Percentiles rank a stretch among this genome's conserved stretches.
Conservation (phyloP, 768 basidiomycete genomes). For the Crassisporium funariophilum region DNA sequence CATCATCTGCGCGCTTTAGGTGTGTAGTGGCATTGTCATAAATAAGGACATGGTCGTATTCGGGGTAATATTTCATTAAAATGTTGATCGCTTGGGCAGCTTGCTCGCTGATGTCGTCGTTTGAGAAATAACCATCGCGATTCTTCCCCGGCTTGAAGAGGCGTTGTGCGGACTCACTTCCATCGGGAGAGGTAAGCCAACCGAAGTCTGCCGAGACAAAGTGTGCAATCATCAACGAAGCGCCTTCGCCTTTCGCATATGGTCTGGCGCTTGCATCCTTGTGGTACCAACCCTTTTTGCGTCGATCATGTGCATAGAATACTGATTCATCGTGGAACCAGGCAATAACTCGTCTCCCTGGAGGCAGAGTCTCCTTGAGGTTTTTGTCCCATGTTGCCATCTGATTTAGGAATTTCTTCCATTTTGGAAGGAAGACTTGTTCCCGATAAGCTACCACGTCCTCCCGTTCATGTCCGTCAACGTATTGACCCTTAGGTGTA, state of each 20-base stretch:
- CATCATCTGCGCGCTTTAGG: too few species aligned
- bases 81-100: too few species aligned
- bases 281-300: constrained; percentile 30
- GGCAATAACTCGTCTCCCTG: constrained; percentile 16
- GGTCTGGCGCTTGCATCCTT: constrained; percentile 23
- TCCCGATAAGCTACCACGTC: constrained; percentile 42
- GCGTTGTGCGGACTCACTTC: constrained; percentile 12
- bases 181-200: constrained; percentile 17
- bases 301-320: constrained; percentile 36
- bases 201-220: constrained; percentile 34
- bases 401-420: constrained; percentile 23
- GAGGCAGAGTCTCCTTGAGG: constrained; percentile 14
- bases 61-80: too few species aligned
- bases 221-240: constrained; percentile 35
- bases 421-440: too few species aligned
- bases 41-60: constrained; percentile 36
- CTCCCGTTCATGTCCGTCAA: constrained; percentile 36
- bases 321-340: constrained; percentile 40
- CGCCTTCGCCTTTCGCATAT: constrained; percentile 35
- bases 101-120: too few species aligned
- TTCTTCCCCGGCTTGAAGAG: too few species aligned
- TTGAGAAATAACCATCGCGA: too few species aligned
- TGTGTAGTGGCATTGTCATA: too few species aligned
- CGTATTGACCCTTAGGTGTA: constrained; percentile 23
- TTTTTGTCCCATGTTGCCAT: constrained; percentile 27